These are phyloP conservation scores for Yamadazyma sp. DNA, from an alignment of 805 yeast genomes.

Conservation along the genomic window DNA sequence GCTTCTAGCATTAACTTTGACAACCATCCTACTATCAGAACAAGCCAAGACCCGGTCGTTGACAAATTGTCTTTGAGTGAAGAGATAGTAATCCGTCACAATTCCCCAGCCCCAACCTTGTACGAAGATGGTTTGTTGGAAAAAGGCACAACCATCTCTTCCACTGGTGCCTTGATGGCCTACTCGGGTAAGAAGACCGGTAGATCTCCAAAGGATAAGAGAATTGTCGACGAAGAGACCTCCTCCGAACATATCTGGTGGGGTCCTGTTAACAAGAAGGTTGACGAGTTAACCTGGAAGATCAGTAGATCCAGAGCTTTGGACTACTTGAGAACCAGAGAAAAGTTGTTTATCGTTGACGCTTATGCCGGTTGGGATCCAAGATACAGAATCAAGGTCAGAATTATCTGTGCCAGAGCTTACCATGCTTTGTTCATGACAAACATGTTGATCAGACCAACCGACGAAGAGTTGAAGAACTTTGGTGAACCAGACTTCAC, in stretches of 20 bases:
- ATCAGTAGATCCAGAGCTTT: constrained; percentile 95
- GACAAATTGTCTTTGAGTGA: constrained; percentile 48
- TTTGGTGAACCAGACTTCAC: constrained; percentile 98
- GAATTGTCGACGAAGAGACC: constrained; percentile 92
- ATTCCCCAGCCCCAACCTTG: constrained; percentile 87
- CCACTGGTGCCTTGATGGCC: constrained; percentile 94
- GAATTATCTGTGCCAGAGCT: constrained; percentile 97
- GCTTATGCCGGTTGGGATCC: constrained; percentile 99
- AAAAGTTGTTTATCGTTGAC: constrained; percentile 89
- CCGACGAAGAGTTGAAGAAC: constrained; percentile 79
- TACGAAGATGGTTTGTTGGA: constrained; percentile 94
- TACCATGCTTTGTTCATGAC: constrained; percentile 98
- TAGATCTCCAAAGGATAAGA: constrained; percentile 96
- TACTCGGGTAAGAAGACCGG: constrained; percentile 96
- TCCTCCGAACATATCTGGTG: constrained; percentile 91
- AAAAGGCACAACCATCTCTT: constrained; percentile 85
- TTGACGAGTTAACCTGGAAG: constrained; percentile 91
- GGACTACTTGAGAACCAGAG: constrained; percentile 94
- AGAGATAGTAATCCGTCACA: constrained; percentile 76
- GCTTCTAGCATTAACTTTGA: constrained; percentile 45
- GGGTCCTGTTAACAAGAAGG: constrained; percentile 98
- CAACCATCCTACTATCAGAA: constrained; percentile 39
- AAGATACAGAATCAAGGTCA: constrained; percentile 90
- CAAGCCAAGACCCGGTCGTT: constrained; percentile 42
- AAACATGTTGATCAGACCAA: constrained; percentile 95